Conservation (phyloP, 108 stramenopile species). For the Fragilariopsis cylindrus region DNA sequence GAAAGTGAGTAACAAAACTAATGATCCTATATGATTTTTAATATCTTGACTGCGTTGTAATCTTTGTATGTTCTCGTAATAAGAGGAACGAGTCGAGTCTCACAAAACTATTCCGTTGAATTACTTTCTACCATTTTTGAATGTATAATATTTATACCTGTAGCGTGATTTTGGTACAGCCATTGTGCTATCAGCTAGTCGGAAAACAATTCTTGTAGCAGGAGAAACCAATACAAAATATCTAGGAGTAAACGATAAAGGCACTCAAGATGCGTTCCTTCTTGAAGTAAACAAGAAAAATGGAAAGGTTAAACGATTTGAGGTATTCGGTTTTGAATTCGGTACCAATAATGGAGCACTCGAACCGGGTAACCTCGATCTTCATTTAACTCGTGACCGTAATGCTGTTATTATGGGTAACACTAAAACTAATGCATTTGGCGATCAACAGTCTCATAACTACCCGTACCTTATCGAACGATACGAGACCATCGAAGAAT, state of each 20-base stretch:
- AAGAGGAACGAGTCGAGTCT: too few species aligned
- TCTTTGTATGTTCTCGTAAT: not conserved
- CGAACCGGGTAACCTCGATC: not conserved
- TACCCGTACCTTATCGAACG: not conserved
- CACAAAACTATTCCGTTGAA: too few species aligned
- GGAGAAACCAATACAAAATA: not conserved
- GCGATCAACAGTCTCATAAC: not conserved
- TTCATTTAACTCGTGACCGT: not conserved
- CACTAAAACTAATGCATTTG: not conserved
- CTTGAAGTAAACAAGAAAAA: not conserved
- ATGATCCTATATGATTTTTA: not conserved
- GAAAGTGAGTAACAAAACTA: not conserved
- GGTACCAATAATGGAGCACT: not conserved
- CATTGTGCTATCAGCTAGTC: not conserved
- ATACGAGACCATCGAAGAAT: not conserved
- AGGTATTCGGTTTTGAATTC: not conserved
- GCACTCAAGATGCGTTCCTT: not conserved
- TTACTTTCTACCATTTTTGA: not conserved
- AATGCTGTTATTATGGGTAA: not conserved
- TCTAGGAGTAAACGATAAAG: not conserved
- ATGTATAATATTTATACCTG: not conserved
- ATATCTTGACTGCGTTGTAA: not conserved
- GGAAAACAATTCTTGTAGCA: not conserved
- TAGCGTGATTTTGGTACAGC: not conserved
- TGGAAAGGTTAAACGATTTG: not conserved